Percentiles rank a stretch among this genome's conserved stretches.
phyloP scores from a whole-genome alignment of 345 rosid genomes.

The Firmiana major region DNA sequence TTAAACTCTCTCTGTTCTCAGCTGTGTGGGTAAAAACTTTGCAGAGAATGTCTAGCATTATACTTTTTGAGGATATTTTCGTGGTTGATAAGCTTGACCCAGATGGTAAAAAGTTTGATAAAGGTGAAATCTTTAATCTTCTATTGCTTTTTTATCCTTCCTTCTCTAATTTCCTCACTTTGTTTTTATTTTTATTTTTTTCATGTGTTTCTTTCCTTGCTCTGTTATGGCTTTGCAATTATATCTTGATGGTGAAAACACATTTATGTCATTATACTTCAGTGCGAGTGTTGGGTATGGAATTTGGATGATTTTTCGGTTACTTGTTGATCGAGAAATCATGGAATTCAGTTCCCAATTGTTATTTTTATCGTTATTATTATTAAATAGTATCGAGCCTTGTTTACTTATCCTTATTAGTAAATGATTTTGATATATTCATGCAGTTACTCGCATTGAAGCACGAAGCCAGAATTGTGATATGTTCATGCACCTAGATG shows the following conservation, averaged over 20 bases:
- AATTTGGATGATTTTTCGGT: neutral
- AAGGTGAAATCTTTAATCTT: conserved; percentile 35
- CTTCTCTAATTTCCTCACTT: too few species aligned
- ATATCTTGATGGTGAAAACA: neutral
- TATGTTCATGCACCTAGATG: conserved; percentile 32
- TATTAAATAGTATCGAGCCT: too few species aligned
- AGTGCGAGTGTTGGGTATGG: neutral
- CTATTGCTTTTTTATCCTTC: neutral
- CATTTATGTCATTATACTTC: neutral
- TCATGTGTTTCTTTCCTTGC: neutral
- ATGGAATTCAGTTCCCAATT: neutral
- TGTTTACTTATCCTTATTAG: too few species aligned
- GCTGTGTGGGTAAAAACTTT: neutral
- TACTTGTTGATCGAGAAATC: neutral
- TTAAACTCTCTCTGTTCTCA: too few species aligned
- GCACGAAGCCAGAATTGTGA: conserved; percentile 52
- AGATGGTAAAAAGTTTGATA: conserved; percentile 82
- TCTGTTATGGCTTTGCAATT: neutral
- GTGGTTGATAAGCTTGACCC: conserved; percentile 54
- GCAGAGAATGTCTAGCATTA: conserved; percentile 4
- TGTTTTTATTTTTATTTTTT: too few species aligned
- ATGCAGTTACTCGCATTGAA: conserved; percentile 60
- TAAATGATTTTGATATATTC: neutral
- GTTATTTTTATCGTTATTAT: too few species aligned
- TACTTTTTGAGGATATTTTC: conserved; percentile 69